Base-by-base conservation (phyloP, 208 protist genomes). In the Crithidia brevicula region DNA sequence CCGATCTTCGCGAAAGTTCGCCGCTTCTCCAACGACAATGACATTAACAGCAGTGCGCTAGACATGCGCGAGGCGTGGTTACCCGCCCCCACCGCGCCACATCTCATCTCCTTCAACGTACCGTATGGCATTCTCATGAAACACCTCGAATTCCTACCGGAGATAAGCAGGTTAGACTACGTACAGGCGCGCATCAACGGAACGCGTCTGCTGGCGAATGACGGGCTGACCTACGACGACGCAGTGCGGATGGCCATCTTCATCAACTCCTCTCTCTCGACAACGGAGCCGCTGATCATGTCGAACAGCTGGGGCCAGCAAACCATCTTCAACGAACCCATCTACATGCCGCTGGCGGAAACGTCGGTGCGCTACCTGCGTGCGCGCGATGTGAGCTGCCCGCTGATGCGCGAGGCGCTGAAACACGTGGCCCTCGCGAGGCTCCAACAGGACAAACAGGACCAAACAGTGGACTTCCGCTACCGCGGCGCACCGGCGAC, bases 361-460 rank as follows among this genome's bases (percentile, higher is more conserved):
- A 31, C 18, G 0, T 13, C 47, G 0, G 25, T 65, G 0, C 25
- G 25, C 34, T 79, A 68, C 56, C 34, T 77, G n/a, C 28, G 47
- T 13, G 33, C 27, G 0, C 70, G 68, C n/a, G 33, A 76, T 6
- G 60, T 76, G 13, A 47, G 22, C 33, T 60, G 76, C 61, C 67
- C 79, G 5, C 54, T 84, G 36, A 78, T 84, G 74, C 51, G 63
- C 8, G 40, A 51, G 42, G 79, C 68, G 16, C 45, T 84, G 18
- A 40, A 50, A 45, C 65, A 80, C 52, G 36, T 84, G 2, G 22
- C 76, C 51, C 22, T 79, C 10, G 47, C 33, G 13, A 16, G 4
- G 5, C 51, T 77, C n/a, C 57, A 59, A 13, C 9, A 43, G 20
- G 4, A 7, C 9, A 52, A 13, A 3, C 30, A 66, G 11, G 25